These are phyloP conservation scores for Nemania sp. DNA, from an alignment of 2,329 filamentous ascomycete species.

Conservation along the genomic window DNA sequence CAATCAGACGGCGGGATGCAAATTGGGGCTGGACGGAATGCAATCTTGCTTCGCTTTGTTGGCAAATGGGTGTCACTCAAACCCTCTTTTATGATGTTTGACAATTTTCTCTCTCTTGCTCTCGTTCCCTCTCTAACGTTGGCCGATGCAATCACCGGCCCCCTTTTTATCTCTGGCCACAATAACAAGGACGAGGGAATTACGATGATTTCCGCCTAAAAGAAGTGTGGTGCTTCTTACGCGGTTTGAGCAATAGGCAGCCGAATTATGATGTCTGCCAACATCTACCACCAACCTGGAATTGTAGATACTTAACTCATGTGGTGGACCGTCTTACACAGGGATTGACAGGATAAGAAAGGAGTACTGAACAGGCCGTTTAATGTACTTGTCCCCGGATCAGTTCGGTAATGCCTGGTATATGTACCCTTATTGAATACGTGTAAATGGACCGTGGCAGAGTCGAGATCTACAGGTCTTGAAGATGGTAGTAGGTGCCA, in stretches of 20 bases:
- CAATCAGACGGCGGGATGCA: neutral
- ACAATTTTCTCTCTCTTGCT: neutral
- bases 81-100: neutral
- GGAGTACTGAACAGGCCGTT: too few relatives aligned
- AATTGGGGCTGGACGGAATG: neutral
- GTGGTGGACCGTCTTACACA: too few relatives aligned
- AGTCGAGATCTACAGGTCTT: neutral
- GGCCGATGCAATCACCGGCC: neutral
- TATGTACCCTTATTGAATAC: neutral
- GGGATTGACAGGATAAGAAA: too few relatives aligned
- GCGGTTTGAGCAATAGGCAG: constrained; percentile 11
- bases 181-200: neutral
- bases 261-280: constrained; percentile 8
- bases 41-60: constrained; percentile 18
- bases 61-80: constrained; percentile 10
- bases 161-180: neutral
- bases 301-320: too few relatives aligned
- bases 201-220: constrained; percentile 16
- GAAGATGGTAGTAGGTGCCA: neutral
- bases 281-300: neutral
- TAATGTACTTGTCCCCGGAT: neutral
- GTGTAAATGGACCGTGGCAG: constrained; percentile 11
- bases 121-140: neutral
- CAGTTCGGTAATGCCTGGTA: constrained; percentile 4
- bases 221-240: neutral